phyloP scores from a whole-genome alignment of 768 basidiomycete genomes.

The Hypholoma fasciculare region DNA sequence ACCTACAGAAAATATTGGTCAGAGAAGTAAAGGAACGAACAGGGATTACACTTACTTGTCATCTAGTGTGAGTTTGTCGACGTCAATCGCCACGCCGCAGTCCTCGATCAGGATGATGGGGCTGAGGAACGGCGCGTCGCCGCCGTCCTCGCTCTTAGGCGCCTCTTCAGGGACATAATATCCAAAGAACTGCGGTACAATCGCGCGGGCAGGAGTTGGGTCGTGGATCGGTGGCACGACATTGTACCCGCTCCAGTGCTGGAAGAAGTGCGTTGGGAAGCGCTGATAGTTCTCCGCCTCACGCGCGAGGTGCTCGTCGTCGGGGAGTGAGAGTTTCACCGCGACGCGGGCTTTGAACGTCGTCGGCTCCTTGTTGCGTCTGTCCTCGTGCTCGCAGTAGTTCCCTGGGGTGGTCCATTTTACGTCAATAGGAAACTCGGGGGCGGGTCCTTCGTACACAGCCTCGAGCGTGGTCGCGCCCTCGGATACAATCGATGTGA shows the following conservation, averaged over 20 bases:
- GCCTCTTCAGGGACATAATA: conserved; percentile 41
- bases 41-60: conserved; percentile 30
- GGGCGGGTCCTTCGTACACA: too few species aligned
- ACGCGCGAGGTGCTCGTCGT: conserved; percentile 34
- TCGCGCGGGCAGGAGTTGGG: conserved; percentile 46
- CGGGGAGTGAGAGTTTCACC: conserved; percentile 41
- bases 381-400: conserved; percentile 28
- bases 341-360: conserved; percentile 40
- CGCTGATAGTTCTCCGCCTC: conserved; percentile 46
- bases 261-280: conserved; percentile 45
- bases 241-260: conserved; percentile 53
- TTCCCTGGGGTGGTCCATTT: conserved; percentile 12
- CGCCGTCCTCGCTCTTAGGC: neutral
- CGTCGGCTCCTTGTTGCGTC: conserved; percentile 21
- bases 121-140: conserved; percentile 25
- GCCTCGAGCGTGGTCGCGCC: too few species aligned
- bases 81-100: conserved; percentile 33
- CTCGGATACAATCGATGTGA: too few species aligned
- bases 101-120: conserved; percentile 45
- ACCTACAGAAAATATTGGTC: conserved; percentile 16
- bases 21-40: neutral
- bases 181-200: conserved; percentile 67
- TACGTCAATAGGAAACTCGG: conserved; percentile 2
- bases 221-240: conserved; percentile 38
- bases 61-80: conserved; percentile 30